Evolutionary conservation across 768 basidiomycete species (phyloP).

Genomic region (Macrolepiota albuminosa): DNA sequence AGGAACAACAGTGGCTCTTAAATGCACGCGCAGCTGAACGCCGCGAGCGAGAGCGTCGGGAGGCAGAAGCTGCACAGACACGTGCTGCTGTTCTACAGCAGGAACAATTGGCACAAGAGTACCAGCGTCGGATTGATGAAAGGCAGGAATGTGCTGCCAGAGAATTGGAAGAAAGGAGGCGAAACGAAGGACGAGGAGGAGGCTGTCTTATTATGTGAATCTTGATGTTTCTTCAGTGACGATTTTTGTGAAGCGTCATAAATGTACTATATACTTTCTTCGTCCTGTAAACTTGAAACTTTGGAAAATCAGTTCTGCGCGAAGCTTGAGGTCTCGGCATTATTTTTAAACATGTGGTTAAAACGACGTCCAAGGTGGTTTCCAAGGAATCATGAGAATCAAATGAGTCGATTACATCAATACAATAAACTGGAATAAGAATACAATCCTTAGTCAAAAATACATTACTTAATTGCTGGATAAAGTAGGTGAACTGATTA

Average conservation of each 20-base stretch:
- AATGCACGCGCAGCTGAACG: not conserved
- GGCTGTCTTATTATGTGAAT: slow-evolving; percentile 1
- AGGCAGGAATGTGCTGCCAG: not conserved
- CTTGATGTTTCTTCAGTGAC: not conserved
- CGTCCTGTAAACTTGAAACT: not conserved
- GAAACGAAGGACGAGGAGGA: not conserved
- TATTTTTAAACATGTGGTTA: no score
- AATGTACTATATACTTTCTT: not conserved
- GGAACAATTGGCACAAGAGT: not conserved
- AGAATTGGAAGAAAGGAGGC: slow-evolving; percentile 4
- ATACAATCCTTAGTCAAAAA: not conserved
- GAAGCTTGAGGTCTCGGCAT: no score
- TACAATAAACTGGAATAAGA: not conserved
- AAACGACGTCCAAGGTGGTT: not conserved
- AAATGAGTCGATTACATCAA: not conserved
- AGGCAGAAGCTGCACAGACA: not conserved
- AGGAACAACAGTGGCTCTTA: not conserved
- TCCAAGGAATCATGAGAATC: not conserved
- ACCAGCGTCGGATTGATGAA: slow-evolving; percentile 3
- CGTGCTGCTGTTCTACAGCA: not conserved
- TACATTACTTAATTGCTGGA: not conserved
- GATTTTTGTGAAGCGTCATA: not conserved
- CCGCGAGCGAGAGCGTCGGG: not conserved
- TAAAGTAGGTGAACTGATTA: not conserved
- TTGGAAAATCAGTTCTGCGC: not conserved